Base-by-base conservation (phyloP, 2,329 filamentous ascomycete species). In the Cytospora piceicola region DNA sequence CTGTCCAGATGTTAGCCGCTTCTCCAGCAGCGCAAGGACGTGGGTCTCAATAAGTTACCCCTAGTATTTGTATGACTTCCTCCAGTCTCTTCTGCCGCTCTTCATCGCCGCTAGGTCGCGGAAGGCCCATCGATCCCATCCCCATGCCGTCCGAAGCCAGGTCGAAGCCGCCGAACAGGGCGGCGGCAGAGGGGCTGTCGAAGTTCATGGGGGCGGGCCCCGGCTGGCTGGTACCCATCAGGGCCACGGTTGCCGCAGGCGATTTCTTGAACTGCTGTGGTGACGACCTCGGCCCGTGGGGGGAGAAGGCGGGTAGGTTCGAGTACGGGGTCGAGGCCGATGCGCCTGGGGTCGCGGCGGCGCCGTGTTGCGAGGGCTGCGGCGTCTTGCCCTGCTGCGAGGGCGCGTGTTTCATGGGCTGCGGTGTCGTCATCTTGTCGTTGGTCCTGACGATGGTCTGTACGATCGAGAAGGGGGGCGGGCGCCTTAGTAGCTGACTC, bases 261-360 rank as follows among this genome's bases (percentile, higher is more conserved):
- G 86, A 88, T 72, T 87, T 87, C 77, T 86, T 88, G 51, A 89
- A 79, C 64, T 88, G 85, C 74, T 89, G 86, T 4, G 88, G 88
- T 61, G 88, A 90, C 11, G 86, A 88, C 59, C 82, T 80, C 12
- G 80, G 83, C 36, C 81, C 85, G 32, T 78, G 80, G 4, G 87
- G 87, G 2, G 87, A 88, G 72, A 89, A 86, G 42, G 82, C 85
- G 60, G 84, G 81, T 14, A 68, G 63, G 52, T 68, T 68, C 1
- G 81, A 88, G 76, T 89, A 89, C 17, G 87, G 87, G 1, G 87
- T 90, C 42, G 87, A 89, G 29, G 88, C 87, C n/a, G 87, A 89
- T n/a, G 87, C 87, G 22, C 87, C 86, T 17, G 88, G 88, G 7
- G 87, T 89, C 3, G 84, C 85, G 6, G 78, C 84, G 2, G 83